phyloP scores from a whole-genome alignment of 495 filamentous ascomycete species.

The Penicillium canariense region DNA sequence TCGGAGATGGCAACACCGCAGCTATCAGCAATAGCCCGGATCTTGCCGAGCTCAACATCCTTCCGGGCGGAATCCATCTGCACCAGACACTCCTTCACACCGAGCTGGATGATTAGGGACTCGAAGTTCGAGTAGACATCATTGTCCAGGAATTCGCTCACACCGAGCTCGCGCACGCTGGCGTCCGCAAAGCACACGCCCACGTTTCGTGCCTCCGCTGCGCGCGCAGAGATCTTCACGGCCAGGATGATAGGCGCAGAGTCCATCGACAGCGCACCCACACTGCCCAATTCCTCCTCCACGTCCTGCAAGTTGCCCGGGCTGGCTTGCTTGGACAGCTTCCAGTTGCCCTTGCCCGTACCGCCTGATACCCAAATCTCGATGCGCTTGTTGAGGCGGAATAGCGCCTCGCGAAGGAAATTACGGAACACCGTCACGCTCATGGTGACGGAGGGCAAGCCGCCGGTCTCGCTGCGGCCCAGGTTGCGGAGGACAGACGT shows the following conservation, averaged over 20 bases:
- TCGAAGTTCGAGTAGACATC: conserved; percentile 98
- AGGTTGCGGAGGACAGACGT: conserved; percentile 91
- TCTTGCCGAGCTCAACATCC: conserved; percentile 86
- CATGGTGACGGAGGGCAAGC: conserved; percentile 90
- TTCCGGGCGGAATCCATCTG: conserved; percentile 72
- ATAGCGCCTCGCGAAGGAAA: conserved; percentile 91
- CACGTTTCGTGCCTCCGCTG: conserved; percentile 78
- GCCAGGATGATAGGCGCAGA: conserved; percentile 90
- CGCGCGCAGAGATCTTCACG: conserved; percentile 87
- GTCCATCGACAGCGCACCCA: conserved; percentile 62
- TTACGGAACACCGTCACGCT: conserved; percentile 91
- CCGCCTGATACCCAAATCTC: conserved; percentile 79
- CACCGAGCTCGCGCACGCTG: conserved; percentile 90
- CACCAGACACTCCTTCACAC: conserved; percentile 89
- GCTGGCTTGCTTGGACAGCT: conserved; percentile 83
- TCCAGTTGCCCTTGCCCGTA: conserved; percentile 79
- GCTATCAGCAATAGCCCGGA: conserved; percentile 82
- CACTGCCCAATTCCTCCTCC: conserved; percentile 84
- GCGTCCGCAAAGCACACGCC: conserved; percentile 99
- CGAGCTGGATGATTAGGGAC: conserved; percentile 91
- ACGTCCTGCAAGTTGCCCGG: conserved; percentile 96
- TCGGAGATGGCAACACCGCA: conserved; percentile 89
- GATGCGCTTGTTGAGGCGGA: conserved; percentile 82
- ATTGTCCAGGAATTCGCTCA: conserved; percentile 97
- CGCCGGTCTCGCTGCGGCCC: conserved; percentile 75